These are phyloP conservation scores for Calonectria honghensis DNA, from an alignment of 2,329 filamentous ascomycete genomes.

Conservation along the genomic window DNA sequence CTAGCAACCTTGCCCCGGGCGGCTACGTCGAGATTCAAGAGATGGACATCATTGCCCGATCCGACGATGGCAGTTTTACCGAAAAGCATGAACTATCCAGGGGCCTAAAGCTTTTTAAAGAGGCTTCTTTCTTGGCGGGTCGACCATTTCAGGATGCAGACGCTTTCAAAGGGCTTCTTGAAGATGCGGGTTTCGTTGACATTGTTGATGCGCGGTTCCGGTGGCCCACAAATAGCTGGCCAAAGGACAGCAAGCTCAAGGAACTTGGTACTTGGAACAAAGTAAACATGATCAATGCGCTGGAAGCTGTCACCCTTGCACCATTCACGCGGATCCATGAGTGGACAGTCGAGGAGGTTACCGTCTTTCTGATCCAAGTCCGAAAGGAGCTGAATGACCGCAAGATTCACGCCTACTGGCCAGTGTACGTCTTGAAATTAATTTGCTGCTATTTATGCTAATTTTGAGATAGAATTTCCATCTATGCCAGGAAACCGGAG, in stretches of 20 bases:
- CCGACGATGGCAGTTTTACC: conserved; percentile 25
- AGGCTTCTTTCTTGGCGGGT: conserved; percentile 24
- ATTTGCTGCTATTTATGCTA: background rate
- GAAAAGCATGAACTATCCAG: background rate
- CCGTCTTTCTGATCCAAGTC: background rate
- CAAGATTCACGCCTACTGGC: conserved; percentile 20
- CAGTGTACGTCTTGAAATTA: background rate
- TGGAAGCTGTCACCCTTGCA: conserved; percentile 26
- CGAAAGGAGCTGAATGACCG: conserved; percentile 20
- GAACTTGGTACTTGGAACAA: conserved; percentile 31
- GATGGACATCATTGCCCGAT: conserved; percentile 24
- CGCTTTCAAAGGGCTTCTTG: background rate
- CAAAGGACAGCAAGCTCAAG: conserved; percentile 21
- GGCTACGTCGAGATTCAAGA: conserved; percentile 41
- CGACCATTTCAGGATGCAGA: background rate
- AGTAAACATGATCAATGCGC: conserved; percentile 2
- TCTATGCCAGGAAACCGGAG: conserved; percentile 1
- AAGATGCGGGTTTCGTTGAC: conserved; percentile 3
- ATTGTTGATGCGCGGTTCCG: conserved; percentile 19
- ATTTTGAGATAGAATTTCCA: background rate
- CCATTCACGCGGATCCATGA: conserved; percentile 21
- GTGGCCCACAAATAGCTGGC: conserved; percentile 32
- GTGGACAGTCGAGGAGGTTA: conserved; percentile 10
- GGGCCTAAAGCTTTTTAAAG: background rate
- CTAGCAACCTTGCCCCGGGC: conserved; percentile 34